These are phyloP conservation scores for Ogataea nakhonphanomensis DNA, from an alignment of 805 yeast species.

Conservation along the genomic window DNA sequence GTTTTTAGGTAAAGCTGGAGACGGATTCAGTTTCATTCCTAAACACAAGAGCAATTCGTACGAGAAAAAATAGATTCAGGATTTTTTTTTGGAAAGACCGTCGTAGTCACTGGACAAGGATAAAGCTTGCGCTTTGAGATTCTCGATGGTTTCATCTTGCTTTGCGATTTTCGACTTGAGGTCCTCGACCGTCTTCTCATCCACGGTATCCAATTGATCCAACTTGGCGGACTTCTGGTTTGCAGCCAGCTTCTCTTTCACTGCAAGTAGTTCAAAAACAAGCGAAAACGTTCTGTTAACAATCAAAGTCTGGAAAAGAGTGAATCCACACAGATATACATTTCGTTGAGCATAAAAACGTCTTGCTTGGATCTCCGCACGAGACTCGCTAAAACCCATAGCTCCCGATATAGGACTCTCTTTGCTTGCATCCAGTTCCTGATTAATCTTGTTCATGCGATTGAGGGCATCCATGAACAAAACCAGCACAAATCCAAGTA, in stretches of 20 bases:
- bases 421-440: slow-evolving; percentile 46
- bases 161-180: slow-evolving; percentile 51
- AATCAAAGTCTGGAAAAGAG: slow-evolving; percentile 82
- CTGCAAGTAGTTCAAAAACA: slow-evolving; percentile 66
- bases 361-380: slow-evolving; percentile 85
- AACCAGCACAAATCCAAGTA: slow-evolving; percentile 77
- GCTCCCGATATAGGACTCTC: slow-evolving; percentile 26
- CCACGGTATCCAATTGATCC: slow-evolving; percentile 27
- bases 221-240: slow-evolving; percentile 10
- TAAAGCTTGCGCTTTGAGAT: slow-evolving; percentile 70
- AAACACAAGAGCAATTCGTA: slow-evolving; percentile 93
- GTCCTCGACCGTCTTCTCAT: slow-evolving; percentile 39
- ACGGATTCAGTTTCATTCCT: slow-evolving; percentile 75
- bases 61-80: slow-evolving; percentile 24
- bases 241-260: slow-evolving; percentile 50
- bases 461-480: slow-evolving; percentile 86
- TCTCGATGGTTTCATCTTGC: slow-evolving; percentile 62
- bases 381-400: slow-evolving; percentile 45
- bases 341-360: slow-evolving; percentile 95
- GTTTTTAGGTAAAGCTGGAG: slow-evolving; percentile 87
- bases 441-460: slow-evolving; percentile 67
- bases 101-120: slow-evolving; percentile 65
- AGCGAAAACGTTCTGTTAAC: slow-evolving; percentile 79
- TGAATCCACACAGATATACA: slow-evolving; percentile 92
- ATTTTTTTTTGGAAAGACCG: slow-evolving; percentile 6